Conservation (phyloP, 208 protist genomes). For the Leishmania gerbilli region DNA sequence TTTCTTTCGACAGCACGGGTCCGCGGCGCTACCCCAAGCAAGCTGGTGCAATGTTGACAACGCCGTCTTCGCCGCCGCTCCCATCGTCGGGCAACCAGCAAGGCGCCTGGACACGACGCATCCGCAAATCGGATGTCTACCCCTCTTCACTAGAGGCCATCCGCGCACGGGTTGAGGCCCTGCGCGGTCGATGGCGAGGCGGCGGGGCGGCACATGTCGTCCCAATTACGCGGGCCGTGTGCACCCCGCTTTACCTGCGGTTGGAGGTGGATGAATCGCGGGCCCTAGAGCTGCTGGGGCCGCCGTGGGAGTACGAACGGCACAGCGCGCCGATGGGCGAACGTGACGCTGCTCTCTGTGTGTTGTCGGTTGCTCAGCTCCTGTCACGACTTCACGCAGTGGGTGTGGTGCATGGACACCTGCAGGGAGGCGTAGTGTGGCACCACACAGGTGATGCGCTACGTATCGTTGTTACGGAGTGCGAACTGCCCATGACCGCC, state of each 20-base stretch:
- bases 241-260: slow-evolving; percentile 52
- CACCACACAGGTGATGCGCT: slow-evolving; percentile 6
- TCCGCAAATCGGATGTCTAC: slow-evolving; percentile 25
- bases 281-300: slow-evolving; percentile 7
- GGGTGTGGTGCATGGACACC: slow-evolving; percentile 62
- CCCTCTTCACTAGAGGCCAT: slow-evolving; percentile 17
- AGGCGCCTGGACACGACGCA: slow-evolving; percentile 10
- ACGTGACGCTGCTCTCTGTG: slow-evolving; percentile 37
- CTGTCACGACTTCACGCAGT: slow-evolving; percentile 50
- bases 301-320: slow-evolving; percentile 11
- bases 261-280: slow-evolving; percentile 26
- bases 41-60: not conserved
- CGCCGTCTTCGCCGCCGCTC: not conserved
- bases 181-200: slow-evolving; percentile 1
- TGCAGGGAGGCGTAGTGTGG: slow-evolving; percentile 36
- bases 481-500: slow-evolving; percentile 66
- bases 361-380: slow-evolving; percentile 32
- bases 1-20: not conserved
- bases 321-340: slow-evolving; percentile 31
- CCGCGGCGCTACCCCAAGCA: not conserved
- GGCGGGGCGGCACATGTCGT: slow-evolving; percentile 16
- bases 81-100: not conserved
- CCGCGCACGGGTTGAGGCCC: slow-evolving; percentile 13
- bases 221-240: slow-evolving; percentile 29
- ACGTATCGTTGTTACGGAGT: slow-evolving; percentile 42